Conservation (phyloP, 139 green algal species). For the Marvania coccoides region DNA sequence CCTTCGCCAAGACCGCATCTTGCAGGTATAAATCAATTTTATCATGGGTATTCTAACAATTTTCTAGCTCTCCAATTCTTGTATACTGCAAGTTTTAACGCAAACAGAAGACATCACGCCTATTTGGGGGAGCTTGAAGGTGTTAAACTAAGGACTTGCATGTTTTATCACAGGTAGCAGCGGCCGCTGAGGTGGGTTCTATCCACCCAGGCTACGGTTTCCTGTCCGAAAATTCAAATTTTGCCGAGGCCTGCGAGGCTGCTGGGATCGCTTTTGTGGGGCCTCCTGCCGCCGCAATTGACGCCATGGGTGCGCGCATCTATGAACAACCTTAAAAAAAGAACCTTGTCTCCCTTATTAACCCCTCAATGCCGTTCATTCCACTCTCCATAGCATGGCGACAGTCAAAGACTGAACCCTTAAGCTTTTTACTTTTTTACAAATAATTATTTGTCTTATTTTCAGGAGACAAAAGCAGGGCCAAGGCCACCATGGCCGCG, state of each 20-base stretch:
- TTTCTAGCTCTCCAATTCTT: too few species aligned
- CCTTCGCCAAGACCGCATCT: conserved; percentile 56
- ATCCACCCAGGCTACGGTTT: conserved; percentile 87
- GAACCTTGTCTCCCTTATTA: too few species aligned
- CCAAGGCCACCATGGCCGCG: conserved; percentile 66
- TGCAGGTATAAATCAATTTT: conserved; percentile 26
- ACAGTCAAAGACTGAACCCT: too few species aligned
- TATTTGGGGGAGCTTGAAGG: too few species aligned
- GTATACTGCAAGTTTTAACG: too few species aligned
- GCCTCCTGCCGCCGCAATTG: conserved; percentile 57
- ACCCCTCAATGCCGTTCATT: too few species aligned
- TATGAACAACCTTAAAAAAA: too few species aligned
- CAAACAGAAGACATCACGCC: too few species aligned
- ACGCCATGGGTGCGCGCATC: conserved; percentile 44
- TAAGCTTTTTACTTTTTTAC: too few species aligned
- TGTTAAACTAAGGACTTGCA: background rate
- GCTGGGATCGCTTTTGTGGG: conserved; percentile 65
- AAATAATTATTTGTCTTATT: too few species aligned
- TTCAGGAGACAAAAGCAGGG: conserved; percentile 58
- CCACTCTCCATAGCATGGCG: too few species aligned
- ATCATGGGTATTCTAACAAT: background rate
- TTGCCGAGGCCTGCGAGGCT: conserved; percentile 47
- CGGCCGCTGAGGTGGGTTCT: conserved; percentile 36
- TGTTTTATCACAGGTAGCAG: conserved; percentile 26
- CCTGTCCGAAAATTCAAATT: conserved; percentile 70